phyloP scores from a whole-genome alignment of 1,139 yeast species.

The Taphrina sp. region DNA sequence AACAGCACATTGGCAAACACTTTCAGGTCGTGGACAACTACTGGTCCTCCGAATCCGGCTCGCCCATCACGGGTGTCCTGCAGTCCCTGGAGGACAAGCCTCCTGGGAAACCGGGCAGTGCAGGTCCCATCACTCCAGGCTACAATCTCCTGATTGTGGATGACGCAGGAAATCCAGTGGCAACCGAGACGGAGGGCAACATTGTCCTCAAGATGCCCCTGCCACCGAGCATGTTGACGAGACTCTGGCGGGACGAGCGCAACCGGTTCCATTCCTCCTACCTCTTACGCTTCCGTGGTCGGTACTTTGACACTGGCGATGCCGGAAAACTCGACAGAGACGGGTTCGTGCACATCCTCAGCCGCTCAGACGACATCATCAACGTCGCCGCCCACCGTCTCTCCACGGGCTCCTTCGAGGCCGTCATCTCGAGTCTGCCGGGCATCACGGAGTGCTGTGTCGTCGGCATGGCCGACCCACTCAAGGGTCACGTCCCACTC shows the following conservation, averaged over 20 bases:
- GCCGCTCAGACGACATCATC: constrained; percentile 31
- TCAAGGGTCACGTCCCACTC: constrained; percentile 25
- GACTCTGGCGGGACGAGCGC: constrained; percentile 19
- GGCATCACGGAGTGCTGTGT: constrained; percentile 28
- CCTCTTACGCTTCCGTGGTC: constrained; percentile 19
- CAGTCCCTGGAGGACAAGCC: constrained; percentile 25
- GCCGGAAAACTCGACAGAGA: constrained; percentile 26
- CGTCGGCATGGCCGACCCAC: constrained; percentile 30
- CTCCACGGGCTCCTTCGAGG: constrained; percentile 28
- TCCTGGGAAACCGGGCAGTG: constrained; percentile 32
- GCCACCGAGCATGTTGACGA: constrained; percentile 25
- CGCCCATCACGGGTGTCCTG: constrained; percentile 29
- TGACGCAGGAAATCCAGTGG: constrained; percentile 20
- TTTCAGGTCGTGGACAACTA: constrained; percentile 24
- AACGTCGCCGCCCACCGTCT: constrained; percentile 30
- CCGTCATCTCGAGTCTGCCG: constrained; percentile 19
- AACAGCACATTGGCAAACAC: constrained; percentile 16
- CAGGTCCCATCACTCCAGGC: constrained; percentile 32
- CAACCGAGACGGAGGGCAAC: constrained; percentile 12
- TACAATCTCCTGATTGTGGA: constrained; percentile 28
- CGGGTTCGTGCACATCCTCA: constrained; percentile 28
- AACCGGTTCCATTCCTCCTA: constrained; percentile 21
- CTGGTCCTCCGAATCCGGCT: constrained; percentile 27
- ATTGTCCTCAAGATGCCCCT: constrained; percentile 28
- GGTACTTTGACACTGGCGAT: constrained; percentile 31